phyloP scores from a whole-genome alignment of 768 basidiomycete genomes.

The Kwoniella heveanensis region DNA sequence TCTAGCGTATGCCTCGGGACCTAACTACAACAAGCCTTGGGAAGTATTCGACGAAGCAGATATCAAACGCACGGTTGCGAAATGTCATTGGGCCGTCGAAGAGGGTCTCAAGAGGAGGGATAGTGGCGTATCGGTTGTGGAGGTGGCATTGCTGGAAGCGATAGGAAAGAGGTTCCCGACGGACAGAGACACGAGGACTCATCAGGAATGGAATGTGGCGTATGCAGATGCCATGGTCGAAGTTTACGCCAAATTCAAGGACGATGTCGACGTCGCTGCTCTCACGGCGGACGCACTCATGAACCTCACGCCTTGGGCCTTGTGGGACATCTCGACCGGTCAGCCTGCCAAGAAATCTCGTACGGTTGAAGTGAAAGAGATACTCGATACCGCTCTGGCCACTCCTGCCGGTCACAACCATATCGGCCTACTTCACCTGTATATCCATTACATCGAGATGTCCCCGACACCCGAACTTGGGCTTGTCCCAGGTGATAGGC shows the following conservation, averaged over 20 bases:
- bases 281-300: constrained; percentile 46
- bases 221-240: constrained; percentile 38
- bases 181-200: constrained; percentile 25
- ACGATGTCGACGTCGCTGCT: constrained; percentile 43
- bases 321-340: constrained; percentile 48
- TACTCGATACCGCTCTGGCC: constrained; percentile 32
- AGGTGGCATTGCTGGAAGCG: constrained; percentile 29
- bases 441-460: constrained; percentile 47
- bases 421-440: constrained; percentile 44
- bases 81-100: constrained; percentile 6
- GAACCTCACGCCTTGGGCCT: constrained; percentile 41
- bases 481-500: constrained; percentile 32
- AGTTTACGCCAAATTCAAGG: constrained; percentile 28
- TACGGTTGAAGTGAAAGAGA: constrained; percentile 24
- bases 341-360: constrained; percentile 24
- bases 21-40: constrained; percentile 51
- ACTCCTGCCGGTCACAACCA: constrained; percentile 22
- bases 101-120: constrained; percentile 12
- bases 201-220: constrained; percentile 21
- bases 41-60: constrained; percentile 29
- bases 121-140: constrained; percentile 18
- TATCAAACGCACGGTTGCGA: constrained; percentile 9
- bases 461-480: constrained; percentile 42
- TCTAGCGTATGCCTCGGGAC: constrained; percentile 40
- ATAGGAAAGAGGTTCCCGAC: constrained; percentile 28